Percentiles rank a stretch among this genome's conserved stretches.
phyloP scores from a whole-genome alignment of 164 flowering plant genomes.

The Nymphaea colorata region DNA sequence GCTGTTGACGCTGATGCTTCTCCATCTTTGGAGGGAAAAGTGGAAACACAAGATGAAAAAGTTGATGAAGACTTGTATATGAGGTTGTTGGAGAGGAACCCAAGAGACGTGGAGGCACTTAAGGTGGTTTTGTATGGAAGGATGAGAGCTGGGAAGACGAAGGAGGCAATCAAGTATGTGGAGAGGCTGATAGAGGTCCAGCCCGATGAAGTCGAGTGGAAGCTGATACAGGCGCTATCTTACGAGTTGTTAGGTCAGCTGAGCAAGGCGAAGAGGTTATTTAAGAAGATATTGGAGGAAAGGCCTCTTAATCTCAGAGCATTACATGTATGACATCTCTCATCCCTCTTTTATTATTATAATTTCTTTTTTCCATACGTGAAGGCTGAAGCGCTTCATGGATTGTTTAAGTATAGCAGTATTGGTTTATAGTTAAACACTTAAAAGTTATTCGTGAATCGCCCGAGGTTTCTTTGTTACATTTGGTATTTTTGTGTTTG shows the following conservation, averaged over 20 bases:
- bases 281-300: constrained; percentile 55
- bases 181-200: constrained; percentile 64
- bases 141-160: constrained; percentile 61
- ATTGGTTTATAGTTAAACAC: too few species aligned
- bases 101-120: constrained; percentile 57
- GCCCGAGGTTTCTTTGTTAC: too few species aligned
- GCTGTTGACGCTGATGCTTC: constrained; percentile 2
- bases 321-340: constrained; percentile 58
- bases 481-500: too few species aligned
- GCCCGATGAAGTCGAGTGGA: constrained; percentile 83
- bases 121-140: constrained; percentile 61
- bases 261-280: constrained; percentile 57
- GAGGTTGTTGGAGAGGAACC: constrained; percentile 56
- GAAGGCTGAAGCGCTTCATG: too few species aligned
- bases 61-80: constrained; percentile 43
- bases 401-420: too few species aligned
- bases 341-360: not conserved
- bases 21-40: constrained; percentile 14
- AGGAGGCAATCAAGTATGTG: constrained; percentile 62
- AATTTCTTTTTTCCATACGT: too few species aligned
- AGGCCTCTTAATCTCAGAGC: constrained; percentile 77
- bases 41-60: constrained; percentile 14
- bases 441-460: too few species aligned
- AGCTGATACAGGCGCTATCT: constrained; percentile 70
- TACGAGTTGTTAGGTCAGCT: constrained; percentile 74